A percentile compares a stretch with the other conserved stretches of the same genome.
Conservation (phyloP, 495 filamentous ascomycete genomes). For the Xylaria telfairii region DNA sequence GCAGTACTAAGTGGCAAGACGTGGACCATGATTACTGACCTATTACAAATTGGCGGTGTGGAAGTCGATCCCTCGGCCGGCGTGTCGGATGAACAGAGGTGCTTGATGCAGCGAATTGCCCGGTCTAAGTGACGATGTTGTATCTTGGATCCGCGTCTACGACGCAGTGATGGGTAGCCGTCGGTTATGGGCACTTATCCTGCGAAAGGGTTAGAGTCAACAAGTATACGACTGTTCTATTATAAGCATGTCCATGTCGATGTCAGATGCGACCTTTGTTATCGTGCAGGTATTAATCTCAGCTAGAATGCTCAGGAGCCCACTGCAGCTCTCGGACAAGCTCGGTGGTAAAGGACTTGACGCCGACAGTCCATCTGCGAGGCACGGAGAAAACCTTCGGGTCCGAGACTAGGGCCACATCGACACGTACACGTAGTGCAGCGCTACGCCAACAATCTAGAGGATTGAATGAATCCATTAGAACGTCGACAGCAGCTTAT, state of each 20-base stretch:
- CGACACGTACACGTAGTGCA: not conserved
- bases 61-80: not conserved
- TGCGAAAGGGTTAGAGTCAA: not conserved
- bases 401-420: slow-evolving; percentile 16
- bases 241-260: not conserved
- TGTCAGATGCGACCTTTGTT: not conserved
- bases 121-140: not conserved
- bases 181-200: not conserved
- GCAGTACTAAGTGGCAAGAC: not conserved
- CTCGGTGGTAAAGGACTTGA: slow-evolving; percentile 37
- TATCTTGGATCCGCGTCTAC: not conserved
- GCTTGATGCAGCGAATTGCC: not conserved
- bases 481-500: not conserved
- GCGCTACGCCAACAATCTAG: not conserved
- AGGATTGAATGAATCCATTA: not conserved
- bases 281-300: not conserved
- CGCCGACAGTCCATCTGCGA: slow-evolving; percentile 26
- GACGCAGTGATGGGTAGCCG: not conserved
- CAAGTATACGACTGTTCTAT: not conserved
- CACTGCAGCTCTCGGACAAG: slow-evolving; percentile 18
- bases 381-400: slow-evolving; percentile 27
- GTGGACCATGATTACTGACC: slow-evolving; percentile 17
- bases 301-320: not conserved
- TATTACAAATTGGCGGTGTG: slow-evolving; percentile 10
- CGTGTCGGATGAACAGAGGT: not conserved